Evolutionary conservation across 2,329 filamentous ascomycete genomes (phyloP).

Genomic region (Epichloe scottii): DNA sequence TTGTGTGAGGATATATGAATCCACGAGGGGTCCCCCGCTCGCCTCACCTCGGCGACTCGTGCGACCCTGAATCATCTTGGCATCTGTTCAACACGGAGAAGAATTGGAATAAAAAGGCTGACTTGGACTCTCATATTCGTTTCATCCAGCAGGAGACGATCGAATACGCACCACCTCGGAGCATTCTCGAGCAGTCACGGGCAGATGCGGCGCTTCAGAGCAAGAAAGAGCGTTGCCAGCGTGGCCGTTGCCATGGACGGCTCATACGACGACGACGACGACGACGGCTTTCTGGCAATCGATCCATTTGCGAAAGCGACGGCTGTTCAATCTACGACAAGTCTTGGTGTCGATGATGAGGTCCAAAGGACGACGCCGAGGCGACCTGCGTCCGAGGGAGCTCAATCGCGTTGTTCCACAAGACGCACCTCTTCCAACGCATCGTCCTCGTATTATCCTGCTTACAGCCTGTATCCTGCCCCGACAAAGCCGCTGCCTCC

Average conservation of each 20-base stretch:
- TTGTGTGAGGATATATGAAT: conserved; percentile 1
- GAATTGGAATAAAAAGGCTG: background rate
- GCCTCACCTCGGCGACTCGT: background rate
- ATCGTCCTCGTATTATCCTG: conserved; percentile 2
- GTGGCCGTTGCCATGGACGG: background rate
- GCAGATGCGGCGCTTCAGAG: background rate
- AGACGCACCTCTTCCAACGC: conserved; percentile 2
- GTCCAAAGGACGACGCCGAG: background rate
- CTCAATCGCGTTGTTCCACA: background rate
- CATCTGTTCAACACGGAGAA: background rate
- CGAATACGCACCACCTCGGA: background rate
- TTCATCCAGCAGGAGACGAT: background rate
- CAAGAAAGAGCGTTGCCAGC: background rate
- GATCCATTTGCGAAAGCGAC: background rate
- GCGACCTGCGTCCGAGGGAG: background rate
- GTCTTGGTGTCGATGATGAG: background rate
- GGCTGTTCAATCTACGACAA: background rate
- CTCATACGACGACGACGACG: background rate
- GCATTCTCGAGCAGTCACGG: background rate
- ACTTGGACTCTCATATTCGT: background rate
- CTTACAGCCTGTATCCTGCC: conserved; percentile 5
- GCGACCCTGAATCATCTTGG: background rate
- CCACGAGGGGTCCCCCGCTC: background rate
- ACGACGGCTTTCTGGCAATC: background rate
- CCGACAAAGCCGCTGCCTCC: conserved; percentile 6